A percentile compares a stretch with the other conserved stretches of the same genome.
These are phyloP conservation scores for Xylaria sp. DNA, from an alignment of 2,329 filamentous ascomycete genomes.

Conservation along the genomic window DNA sequence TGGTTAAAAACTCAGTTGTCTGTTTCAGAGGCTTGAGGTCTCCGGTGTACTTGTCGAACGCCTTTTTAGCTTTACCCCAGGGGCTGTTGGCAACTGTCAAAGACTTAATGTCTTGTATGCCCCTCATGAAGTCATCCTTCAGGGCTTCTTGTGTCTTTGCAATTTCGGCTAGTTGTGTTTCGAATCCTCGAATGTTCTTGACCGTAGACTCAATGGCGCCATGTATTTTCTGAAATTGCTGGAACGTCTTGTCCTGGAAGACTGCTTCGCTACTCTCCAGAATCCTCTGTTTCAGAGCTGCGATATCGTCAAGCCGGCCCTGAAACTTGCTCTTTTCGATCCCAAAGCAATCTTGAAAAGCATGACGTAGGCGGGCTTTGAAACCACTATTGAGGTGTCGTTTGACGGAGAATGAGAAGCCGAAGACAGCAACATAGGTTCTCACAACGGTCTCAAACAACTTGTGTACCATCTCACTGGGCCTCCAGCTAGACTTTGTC, in stretches of 20 bases:
- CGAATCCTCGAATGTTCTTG: not conserved
- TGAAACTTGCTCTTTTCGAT: not conserved
- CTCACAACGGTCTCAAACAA: not conserved
- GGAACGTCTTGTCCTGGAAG: not conserved
- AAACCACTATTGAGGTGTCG: not conserved
- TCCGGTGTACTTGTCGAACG: not conserved
- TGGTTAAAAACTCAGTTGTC: not conserved
- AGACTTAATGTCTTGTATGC: not conserved
- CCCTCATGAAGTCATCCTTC: not conserved
- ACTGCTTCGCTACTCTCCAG: not conserved
- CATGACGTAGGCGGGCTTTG: not conserved
- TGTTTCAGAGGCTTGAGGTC: not conserved
- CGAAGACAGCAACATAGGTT: not conserved
- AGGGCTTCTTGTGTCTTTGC: not conserved
- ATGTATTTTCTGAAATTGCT: not conserved
- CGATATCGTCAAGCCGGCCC: not conserved
- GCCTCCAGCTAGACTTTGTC: not conserved
- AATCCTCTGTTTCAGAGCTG: not conserved
- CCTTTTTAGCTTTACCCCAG: not conserved
- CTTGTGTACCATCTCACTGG: not conserved
- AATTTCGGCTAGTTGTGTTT: not conserved
- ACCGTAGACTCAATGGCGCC: not conserved
- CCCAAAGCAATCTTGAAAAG: not conserved
- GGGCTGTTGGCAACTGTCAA: not conserved
- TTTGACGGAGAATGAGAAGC: not conserved